These are phyloP conservation scores for Zizania palustris DNA, from an alignment of 202 grass and related monocot genomes.

Conservation along the genomic window DNA sequence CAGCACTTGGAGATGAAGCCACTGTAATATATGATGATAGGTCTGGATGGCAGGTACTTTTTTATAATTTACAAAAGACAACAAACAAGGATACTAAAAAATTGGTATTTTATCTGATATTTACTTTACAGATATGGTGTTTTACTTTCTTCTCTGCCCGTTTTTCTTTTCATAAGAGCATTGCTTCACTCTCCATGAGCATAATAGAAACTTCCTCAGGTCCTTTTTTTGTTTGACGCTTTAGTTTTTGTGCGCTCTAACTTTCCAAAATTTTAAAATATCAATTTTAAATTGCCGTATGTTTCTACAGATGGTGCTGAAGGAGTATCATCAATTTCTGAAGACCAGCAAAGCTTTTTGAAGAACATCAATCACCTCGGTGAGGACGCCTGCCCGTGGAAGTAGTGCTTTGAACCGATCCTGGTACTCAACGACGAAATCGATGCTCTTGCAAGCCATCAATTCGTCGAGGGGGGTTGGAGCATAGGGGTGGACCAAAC, in stretches of 20 bases:
- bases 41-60: slow-evolving; percentile 74
- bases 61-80: slow-evolving; percentile 17
- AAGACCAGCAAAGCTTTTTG: slow-evolving; percentile 15
- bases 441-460: no score
- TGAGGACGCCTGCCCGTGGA: no score
- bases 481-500: no score
- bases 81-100: neutral
- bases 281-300: neutral
- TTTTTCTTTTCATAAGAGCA: slow-evolving; percentile 28
- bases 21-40: slow-evolving; percentile 62
- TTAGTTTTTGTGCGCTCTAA: neutral
- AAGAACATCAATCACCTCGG: slow-evolving; percentile 8
- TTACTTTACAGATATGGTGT: slow-evolving; percentile 21
- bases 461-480: no score
- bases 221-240: neutral
- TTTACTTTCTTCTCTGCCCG: slow-evolving; percentile 9
- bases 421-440: no score
- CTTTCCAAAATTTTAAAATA: neutral
- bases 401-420: no score
- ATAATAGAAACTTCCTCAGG: neutral
- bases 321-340: slow-evolving; percentile 63
- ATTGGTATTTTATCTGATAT: neutral
- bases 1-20: slow-evolving; percentile 69
- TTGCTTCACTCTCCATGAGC: slow-evolving; percentile 3
- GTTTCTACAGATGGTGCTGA: slow-evolving; percentile 45